Evolutionary conservation across 805 yeast genomes (phyloP), one percentile per base, ranked within the genome.

Genomic region (Millerago galiae): DNA sequence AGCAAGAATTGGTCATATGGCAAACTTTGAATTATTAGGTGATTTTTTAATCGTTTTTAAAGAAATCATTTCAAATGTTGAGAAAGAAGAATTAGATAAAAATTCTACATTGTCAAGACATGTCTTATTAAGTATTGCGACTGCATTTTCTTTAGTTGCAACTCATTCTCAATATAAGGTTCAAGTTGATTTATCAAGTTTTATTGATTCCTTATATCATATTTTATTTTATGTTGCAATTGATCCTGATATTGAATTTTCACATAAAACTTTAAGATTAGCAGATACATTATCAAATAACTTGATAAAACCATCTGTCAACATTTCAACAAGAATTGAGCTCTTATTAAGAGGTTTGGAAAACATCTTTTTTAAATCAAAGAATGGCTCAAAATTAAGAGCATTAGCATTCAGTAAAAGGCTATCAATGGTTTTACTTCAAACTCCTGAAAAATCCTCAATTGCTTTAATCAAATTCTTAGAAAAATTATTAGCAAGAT

Each of bases 21-120:
- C 95, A 18, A 93, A 93, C 58, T 79, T 91, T 44, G 98, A 93
- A 51, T 69, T 93, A 35, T 73, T 93, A 52, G 98, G 98, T 21
- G 99, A 93, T 60, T 80, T 93, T 63, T 69, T 93, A 40, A 95
- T 83, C 58, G 96, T 90, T 8, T 71, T 93, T 61, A 73, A 90
- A 51, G 98, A 93, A 61, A 75, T 90, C 18, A 77, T 88, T 60
- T 54, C 56, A 11, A 85, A 75, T 43, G 65, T 64, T 49, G 63
- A 67, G 33, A 66, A 60, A 3, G 75, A 71, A 8, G 72, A 75
- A 31, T 60, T 69, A 14, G 65, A 72, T 27, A 48, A 35, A 54
- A 71, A 35, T 60, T 11, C 40, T 58, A 39, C 79, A 50, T 40
- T 46, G 10, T 70, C 81, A 31, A 77, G 96, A 49, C 89, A 88